phyloP scores from a whole-genome alignment of 352 stramenopile species.

The Peronosclerospora sorghi region DNA sequence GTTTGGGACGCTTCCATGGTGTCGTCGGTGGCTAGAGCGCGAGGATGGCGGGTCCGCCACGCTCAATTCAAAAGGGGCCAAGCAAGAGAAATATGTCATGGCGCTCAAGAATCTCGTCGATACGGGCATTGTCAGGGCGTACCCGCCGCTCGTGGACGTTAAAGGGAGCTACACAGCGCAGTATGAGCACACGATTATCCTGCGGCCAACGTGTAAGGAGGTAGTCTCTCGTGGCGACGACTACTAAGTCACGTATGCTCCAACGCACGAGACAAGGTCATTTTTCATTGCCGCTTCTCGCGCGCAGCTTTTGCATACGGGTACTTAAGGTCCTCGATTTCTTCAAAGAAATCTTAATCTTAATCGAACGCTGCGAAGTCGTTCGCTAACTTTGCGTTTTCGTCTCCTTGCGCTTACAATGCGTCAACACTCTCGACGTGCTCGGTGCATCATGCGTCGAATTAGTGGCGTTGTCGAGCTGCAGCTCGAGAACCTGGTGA shows the following conservation, averaged over 20 bases:
- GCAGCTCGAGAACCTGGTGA: too few relatives aligned
- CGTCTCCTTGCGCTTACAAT: constrained; percentile 36
- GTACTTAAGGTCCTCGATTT: constrained; percentile 94
- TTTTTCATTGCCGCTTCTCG: constrained; percentile 60
- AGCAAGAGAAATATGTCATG: constrained; percentile 97
- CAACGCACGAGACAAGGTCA: too few relatives aligned
- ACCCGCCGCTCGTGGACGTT: constrained; percentile 94
- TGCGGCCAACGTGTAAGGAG: constrained; percentile 96
- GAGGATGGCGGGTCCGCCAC: constrained; percentile 92
- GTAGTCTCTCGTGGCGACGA: constrained; percentile 96
- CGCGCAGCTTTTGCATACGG: constrained; percentile 84
- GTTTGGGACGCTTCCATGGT: constrained; percentile 99
- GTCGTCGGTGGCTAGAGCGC: constrained; percentile 93
- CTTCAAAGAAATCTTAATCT: constrained; percentile 93
- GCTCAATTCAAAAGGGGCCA: constrained; percentile 88
- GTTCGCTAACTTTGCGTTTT: constrained; percentile 61
- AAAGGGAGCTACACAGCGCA: constrained; percentile 96
- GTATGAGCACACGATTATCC: constrained; percentile 98
- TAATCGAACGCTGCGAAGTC: constrained; percentile 88
- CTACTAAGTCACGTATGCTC: too few relatives aligned
- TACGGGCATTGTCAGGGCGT: constrained; percentile 90
- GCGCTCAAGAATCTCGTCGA: constrained; percentile 97
- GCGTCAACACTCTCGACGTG: constrained; percentile 28
- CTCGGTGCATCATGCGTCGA: too few relatives aligned
- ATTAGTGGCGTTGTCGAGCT: too few relatives aligned